Evolutionary conservation across 495 filamentous ascomycete species (phyloP).

Genomic region (Neurospora sp.): DNA sequence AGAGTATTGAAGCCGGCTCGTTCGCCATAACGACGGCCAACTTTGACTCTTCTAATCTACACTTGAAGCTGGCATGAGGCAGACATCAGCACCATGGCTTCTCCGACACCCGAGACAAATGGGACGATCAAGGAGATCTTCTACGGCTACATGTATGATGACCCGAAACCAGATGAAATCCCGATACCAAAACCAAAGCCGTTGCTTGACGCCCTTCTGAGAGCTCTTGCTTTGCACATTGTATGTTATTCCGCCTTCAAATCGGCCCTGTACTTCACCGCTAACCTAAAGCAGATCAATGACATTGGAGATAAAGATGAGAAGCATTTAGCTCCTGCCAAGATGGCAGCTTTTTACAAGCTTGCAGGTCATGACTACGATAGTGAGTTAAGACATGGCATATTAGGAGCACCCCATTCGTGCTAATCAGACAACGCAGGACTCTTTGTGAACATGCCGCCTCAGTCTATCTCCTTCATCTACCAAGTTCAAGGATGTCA

Average conservation of each 20-base stretch:
- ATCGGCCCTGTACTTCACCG: neutral
- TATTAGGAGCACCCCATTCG: neutral
- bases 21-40: neutral
- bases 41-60: neutral
- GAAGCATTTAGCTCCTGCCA: slow-evolving; percentile 61
- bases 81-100: slow-evolving; percentile 11
- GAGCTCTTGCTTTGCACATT: slow-evolving; percentile 70
- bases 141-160: slow-evolving; percentile 79
- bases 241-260: slow-evolving; percentile 41
- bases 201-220: slow-evolving; percentile 64
- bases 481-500: slow-evolving; percentile 88
- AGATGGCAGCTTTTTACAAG: slow-evolving; percentile 83
- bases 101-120: slow-evolving; percentile 6
- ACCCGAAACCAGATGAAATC: slow-evolving; percentile 14
- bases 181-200: slow-evolving; percentile 65
- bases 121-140: slow-evolving; percentile 32
- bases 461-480: slow-evolving; percentile 71
- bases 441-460: slow-evolving; percentile 72
- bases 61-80: neutral
- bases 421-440: slow-evolving; percentile 16
- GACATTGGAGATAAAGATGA: slow-evolving; percentile 57
- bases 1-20: neutral
- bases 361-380: slow-evolving; percentile 86
- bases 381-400: slow-evolving; percentile 26
- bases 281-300: slow-evolving; percentile 34